Base-by-base conservation (phyloP, 2,329 filamentous ascomycete genomes). In the Akanthomyces lecanii region DNA sequence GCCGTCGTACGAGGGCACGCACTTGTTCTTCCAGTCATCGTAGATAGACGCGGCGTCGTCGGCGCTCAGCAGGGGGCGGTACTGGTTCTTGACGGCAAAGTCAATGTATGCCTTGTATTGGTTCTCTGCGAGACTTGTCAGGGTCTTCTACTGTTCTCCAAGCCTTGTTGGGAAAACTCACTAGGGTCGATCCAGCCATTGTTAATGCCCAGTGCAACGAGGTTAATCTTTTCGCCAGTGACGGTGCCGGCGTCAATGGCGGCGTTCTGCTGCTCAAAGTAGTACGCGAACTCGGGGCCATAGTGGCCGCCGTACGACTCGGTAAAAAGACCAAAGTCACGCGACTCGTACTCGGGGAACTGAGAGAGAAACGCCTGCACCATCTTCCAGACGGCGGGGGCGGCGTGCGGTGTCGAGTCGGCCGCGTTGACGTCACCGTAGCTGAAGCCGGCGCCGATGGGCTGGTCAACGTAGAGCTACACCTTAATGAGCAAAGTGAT, bases 311-410 rank as follows among this genome's bases (percentile, higher is more conserved):
- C 84, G 64, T 86, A 86, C 0, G 79, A 82, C 65, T 81, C 77
- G 5, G 81, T 79, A 59, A 81, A 84, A 61, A 86, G 76, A 4
- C 80, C 79, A 63, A 85, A 81, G 64, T 87, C 81, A 50, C 82
- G 81, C 3, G 81, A 81, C 70, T 83, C 79, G 69, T 89, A 89
- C 36, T 80, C 78, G 0, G 85, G 86, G 63, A 90, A 90, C 36
- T 85, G 81, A 5, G 82, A 78, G 61, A 86, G 85, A 78, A 87
- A 90, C 1, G 80, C 79, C 69, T 86, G 83, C 54, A 85, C 71
- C n/a, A 86, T 73, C 3, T 76, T 79, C 83, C 83, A 86, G n/a
- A 86, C 60, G 28, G 69, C 69, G 4, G 68, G 69, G 4, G 72
- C 70, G 16, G 72, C 72, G 70, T 77, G 66, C 79, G 81, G 45